Conservation (phyloP, 108 stramenopile genomes). For the Pseudonitzschia multistriata region DNA sequence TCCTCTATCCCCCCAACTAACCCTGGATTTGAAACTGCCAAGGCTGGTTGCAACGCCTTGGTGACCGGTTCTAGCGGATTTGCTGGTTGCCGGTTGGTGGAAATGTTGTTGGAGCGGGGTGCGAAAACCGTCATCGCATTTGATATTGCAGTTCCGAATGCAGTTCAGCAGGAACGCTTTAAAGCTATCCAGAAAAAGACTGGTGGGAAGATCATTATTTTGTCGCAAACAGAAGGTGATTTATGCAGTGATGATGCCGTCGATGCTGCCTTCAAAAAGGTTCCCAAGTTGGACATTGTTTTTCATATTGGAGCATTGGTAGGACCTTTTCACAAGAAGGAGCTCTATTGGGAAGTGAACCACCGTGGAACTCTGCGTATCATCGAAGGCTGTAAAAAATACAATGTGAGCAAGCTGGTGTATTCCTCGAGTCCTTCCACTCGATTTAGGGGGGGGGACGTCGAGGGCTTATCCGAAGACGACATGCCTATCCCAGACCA, state of each 20-base stretch:
- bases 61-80: slow-evolving; percentile 96
- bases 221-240: slow-evolving; percentile 60
- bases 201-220: slow-evolving; percentile 38
- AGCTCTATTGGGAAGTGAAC: slow-evolving; percentile 86
- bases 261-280: slow-evolving; percentile 59
- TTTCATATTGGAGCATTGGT: slow-evolving; percentile 97
- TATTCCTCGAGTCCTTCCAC: slow-evolving; percentile 92
- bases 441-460: slow-evolving; percentile 92
- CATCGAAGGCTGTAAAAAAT: slow-evolving; percentile 72
- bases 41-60: slow-evolving; percentile 32
- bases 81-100: slow-evolving; percentile 92
- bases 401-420: slow-evolving; percentile 87
- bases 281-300: slow-evolving; percentile 74
- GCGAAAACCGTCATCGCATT: slow-evolving; percentile 90
- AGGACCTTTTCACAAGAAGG: slow-evolving; percentile 88
- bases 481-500: slow-evolving; percentile 54
- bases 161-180: slow-evolving; percentile 57
- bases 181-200: slow-evolving; percentile 30
- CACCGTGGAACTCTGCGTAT: slow-evolving; percentile 84
- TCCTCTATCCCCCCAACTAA: slow-evolving; percentile 16
- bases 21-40: slow-evolving; percentile 46
- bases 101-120: slow-evolving; percentile 96
- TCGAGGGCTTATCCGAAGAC: slow-evolving; percentile 81
- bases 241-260: slow-evolving; percentile 81
- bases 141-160: slow-evolving; percentile 79